Percentiles rank a stretch among this genome's conserved stretches.
Conservation (phyloP, 805 yeast genomes). For the Hanseniaspora singularis region DNA sequence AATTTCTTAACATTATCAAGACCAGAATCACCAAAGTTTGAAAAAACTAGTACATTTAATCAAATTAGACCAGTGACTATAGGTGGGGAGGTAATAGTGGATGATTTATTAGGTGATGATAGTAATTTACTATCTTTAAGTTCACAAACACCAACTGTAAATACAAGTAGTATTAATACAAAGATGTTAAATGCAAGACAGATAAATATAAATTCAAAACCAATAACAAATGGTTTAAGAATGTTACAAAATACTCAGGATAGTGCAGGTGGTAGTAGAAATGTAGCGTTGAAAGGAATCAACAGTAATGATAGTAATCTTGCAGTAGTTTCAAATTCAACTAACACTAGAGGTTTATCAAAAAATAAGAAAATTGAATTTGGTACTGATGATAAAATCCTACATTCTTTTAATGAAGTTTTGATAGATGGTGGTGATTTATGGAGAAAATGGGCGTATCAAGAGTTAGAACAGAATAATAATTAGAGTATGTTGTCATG, state of each 20-base stretch:
- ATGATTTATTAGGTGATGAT: too few species aligned
- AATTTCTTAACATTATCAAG: too few species aligned
- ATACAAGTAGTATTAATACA: too few species aligned
- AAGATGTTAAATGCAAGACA: too few species aligned
- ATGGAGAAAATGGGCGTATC: conserved; percentile 74
- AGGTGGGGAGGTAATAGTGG: too few species aligned
- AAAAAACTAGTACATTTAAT: neutral
- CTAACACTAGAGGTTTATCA: neutral
- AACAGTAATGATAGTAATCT: neutral
- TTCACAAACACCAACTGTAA: too few species aligned
- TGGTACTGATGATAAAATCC: conserved; percentile 33
- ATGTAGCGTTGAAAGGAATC: too few species aligned
- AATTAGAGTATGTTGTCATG: neutral
- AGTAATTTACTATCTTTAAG: too few species aligned
- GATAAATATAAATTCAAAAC: too few species aligned
- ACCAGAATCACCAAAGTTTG: neutral
- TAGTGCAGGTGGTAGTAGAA: too few species aligned
- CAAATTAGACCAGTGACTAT: neutral
- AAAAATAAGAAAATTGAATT: conserved; percentile 21
- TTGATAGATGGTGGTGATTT: conserved; percentile 71
- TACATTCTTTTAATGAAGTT: conserved; percentile 59
- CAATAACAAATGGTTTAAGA: neutral
- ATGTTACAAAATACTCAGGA: neutral
- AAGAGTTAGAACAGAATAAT: conserved; percentile 39
- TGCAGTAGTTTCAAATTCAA: too few species aligned